These are phyloP conservation scores for Aspergillus sp. DNA, from an alignment of 2,329 filamentous ascomycete species.

Conservation along the genomic window DNA sequence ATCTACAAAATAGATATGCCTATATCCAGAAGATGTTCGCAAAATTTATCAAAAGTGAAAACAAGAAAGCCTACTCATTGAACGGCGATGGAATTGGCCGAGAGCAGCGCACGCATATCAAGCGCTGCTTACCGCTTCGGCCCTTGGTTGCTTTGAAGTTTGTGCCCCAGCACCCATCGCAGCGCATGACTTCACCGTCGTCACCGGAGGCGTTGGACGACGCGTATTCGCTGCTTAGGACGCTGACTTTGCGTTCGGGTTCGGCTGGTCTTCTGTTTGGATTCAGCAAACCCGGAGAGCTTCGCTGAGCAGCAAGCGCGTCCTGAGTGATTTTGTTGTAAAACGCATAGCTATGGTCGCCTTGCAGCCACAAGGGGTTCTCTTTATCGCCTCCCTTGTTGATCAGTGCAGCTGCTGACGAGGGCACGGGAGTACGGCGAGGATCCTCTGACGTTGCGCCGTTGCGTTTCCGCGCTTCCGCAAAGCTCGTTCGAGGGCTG, in stretches of 20 bases:
- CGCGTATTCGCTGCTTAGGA: conserved; percentile 61
- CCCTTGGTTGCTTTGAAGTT: conserved; percentile 67
- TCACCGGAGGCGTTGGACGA: conserved; percentile 47
- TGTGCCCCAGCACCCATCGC: conserved; percentile 62
- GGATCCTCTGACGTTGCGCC: conserved; percentile 15
- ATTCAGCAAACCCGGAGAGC: conserved; percentile 7
- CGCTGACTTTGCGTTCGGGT: conserved; percentile 48
- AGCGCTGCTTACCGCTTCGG: conserved; percentile 56
- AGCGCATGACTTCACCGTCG: conserved; percentile 57
- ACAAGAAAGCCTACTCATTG: neutral
- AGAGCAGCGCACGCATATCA: conserved; percentile 65
- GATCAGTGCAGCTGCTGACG: conserved; percentile 30
- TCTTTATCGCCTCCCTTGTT: conserved; percentile 31
- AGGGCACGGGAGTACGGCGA: conserved; percentile 2
- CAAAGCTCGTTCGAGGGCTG: conserved; percentile 24
- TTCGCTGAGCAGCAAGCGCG: conserved; percentile 38
- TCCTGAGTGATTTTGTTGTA: conserved; percentile 55
- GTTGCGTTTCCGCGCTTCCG: conserved; percentile 20
- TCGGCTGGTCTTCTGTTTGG: neutral
- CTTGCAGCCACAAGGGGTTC: conserved; percentile 55
- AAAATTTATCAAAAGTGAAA: neutral
- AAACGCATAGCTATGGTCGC: conserved; percentile 58
- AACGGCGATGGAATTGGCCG: conserved; percentile 26
- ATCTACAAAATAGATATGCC: neutral
- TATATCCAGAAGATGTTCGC: conserved; percentile 1